phyloP scores from a whole-genome alignment of 2,329 filamentous ascomycete genomes.

The Paecilomyces variotii region DNA sequence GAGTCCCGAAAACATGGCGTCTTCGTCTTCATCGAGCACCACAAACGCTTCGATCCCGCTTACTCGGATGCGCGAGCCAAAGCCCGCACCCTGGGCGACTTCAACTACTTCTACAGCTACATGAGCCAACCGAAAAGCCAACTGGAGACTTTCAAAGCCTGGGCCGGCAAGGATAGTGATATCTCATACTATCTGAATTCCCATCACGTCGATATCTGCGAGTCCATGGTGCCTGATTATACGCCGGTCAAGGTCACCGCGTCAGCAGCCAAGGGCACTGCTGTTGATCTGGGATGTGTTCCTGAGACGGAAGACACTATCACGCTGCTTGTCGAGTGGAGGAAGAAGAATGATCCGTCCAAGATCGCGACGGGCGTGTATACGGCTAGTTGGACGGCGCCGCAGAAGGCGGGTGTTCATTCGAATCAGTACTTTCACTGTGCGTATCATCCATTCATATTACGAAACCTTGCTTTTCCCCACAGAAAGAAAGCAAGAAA shows the following conservation, averaged over 20 bases:
- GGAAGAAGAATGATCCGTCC: conserved; percentile 57
- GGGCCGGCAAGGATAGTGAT: conserved; percentile 85
- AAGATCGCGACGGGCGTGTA: conserved; percentile 82
- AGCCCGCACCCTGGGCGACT: conserved; percentile 72
- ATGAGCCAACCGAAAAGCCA: conserved; percentile 91
- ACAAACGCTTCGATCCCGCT: conserved; percentile 91
- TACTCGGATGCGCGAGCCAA: conserved; percentile 81
- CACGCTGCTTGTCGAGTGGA: conserved; percentile 82
- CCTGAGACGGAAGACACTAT: conserved; percentile 87
- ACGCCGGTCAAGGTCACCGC: conserved; percentile 71
- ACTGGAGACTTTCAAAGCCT: conserved; percentile 88
- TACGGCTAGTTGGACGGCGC: conserved; percentile 90
- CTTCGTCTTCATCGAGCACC: conserved; percentile 90
- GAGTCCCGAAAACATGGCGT: conserved; percentile 67
- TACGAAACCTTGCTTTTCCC: neutral
- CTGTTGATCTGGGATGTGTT: conserved; percentile 69
- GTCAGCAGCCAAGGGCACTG: conserved; percentile 70
- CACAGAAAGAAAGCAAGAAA: no score
- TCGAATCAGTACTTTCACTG: conserved; percentile 95
- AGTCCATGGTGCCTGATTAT: conserved; percentile 82
- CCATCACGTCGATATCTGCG: conserved; percentile 87
- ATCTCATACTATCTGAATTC: conserved; percentile 96
- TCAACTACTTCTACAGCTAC: conserved; percentile 98
- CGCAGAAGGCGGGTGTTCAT: conserved; percentile 87
- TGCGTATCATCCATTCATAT: conserved; percentile 13